These are phyloP conservation scores for Dactylis glomerata DNA, from an alignment of 176 grass and related monocot genomes.

Conservation along the genomic window DNA sequence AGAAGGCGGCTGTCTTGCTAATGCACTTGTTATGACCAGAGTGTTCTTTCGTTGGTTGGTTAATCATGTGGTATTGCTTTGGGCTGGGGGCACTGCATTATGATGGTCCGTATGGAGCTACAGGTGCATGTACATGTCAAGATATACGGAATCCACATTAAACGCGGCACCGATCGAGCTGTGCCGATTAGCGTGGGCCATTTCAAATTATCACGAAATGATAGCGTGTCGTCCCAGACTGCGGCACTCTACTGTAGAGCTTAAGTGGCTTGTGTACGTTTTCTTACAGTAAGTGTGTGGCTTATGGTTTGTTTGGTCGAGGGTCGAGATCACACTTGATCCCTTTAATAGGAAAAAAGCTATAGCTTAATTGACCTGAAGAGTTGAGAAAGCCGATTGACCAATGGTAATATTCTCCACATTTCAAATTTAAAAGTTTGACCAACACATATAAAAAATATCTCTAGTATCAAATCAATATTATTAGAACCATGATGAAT, in stretches of 20 bases:
- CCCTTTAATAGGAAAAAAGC: not conserved
- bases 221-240: conserved; percentile 2
- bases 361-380: not conserved
- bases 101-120: conserved; percentile 31
- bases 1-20: too few species aligned
- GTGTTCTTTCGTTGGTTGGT: not conserved
- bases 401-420: too few species aligned
- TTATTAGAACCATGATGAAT: not conserved
- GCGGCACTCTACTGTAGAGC: not conserved
- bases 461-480: not conserved
- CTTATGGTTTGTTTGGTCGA: not conserved
- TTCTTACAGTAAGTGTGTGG: not conserved
- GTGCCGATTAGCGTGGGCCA: conserved; percentile 24
- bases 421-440: not conserved
- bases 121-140: conserved; percentile 30
- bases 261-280: not conserved
- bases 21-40: not conserved
- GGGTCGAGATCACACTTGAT: not conserved
- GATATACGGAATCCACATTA: conserved; percentile 1
- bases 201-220: conserved; percentile 7
- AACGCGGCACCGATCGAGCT: conserved; percentile 3
- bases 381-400: not conserved
- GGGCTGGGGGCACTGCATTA: conserved; percentile 9
- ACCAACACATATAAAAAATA: not conserved
- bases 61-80: conserved; percentile 16